A percentile compares a stretch with the other conserved stretches of the same genome.
phyloP scores from a whole-genome alignment of 176 grass and related monocot genomes.

The Cenchrus purpureus region DNA sequence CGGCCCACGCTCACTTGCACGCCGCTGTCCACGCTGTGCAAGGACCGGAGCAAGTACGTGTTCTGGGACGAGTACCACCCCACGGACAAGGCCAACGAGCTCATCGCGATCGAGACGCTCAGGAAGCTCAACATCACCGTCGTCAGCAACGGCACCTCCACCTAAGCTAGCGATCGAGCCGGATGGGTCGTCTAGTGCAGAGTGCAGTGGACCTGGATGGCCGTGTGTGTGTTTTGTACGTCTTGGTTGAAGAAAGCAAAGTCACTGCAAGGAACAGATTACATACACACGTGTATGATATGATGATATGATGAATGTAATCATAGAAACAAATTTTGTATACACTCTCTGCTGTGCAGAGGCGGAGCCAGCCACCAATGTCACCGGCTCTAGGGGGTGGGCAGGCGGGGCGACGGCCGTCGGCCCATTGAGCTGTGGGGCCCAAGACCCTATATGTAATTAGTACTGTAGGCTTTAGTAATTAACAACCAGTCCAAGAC shows the following conservation, averaged over 20 bases:
- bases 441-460: too few relatives aligned
- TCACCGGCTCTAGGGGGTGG: too few relatives aligned
- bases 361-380: too few relatives aligned
- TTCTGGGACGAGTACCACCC: constrained; percentile 99
- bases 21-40: constrained; percentile 81
- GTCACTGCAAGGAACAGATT: neutral
- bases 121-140: constrained; percentile 70
- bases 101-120: constrained; percentile 83
- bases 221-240: neutral
- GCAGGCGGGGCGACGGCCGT: too few relatives aligned
- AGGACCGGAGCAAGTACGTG: constrained; percentile 83
- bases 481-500: too few relatives aligned
- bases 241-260: neutral
- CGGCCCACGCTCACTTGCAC: constrained; percentile 87
- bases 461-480: too few relatives aligned
- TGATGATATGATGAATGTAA: neutral
- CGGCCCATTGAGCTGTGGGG: too few relatives aligned
- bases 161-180: neutral
- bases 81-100: constrained; percentile 86
- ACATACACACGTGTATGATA: too few relatives aligned
- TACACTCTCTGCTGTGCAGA: neutral
- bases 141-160: constrained; percentile 48
- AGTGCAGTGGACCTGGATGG: too few relatives aligned
- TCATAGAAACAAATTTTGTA: neutral
- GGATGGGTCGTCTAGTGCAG: neutral